Percentiles rank a stretch among this genome's conserved stretches.
Evolutionary conservation across 805 yeast genomes (phyloP).

Genomic region (Myxozyma nipponensis): DNA sequence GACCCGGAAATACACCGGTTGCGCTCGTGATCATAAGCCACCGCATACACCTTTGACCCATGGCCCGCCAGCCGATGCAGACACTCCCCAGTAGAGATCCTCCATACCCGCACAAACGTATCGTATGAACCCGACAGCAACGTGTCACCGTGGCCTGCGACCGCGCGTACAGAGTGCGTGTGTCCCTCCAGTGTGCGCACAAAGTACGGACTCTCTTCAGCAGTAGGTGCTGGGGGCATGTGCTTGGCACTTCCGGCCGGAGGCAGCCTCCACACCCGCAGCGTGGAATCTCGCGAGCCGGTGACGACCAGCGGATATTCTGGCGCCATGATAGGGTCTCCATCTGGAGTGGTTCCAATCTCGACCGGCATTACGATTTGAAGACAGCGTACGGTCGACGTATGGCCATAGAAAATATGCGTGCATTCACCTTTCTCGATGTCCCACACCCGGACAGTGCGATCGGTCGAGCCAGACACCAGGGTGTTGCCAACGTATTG

Average conservation of each 20-base stretch:
- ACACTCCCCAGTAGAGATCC: constrained; percentile 68
- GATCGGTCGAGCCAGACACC: constrained; percentile 91
- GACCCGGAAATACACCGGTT: constrained; percentile 86
- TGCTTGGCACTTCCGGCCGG: constrained; percentile 7
- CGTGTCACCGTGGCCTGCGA: constrained; percentile 78
- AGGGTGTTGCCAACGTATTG: constrained; percentile 74
- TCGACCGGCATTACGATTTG: constrained; percentile 44
- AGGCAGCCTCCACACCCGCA: constrained; percentile 92
- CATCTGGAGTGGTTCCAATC: constrained; percentile 54
- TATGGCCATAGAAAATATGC: constrained; percentile 86
- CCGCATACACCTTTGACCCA: constrained; percentile 81
- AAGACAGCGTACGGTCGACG: constrained; percentile 79
- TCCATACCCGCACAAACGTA: constrained; percentile 89
- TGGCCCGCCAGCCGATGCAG: constrained; percentile 76
- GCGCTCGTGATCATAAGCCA: constrained; percentile 71
- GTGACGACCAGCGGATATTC: constrained; percentile 69
- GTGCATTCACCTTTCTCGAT: constrained; percentile 80
- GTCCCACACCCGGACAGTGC: constrained; percentile 93
- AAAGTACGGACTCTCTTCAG: constrained; percentile 54
- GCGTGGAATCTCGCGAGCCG: constrained; percentile 87
- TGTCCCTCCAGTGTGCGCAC: constrained; percentile 71
- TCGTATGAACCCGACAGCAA: constrained; percentile 91
- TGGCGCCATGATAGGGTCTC: constrained; percentile 56
- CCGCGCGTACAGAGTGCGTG: constrained; percentile 76
- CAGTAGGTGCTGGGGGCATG: constrained; percentile 15